Base-by-base conservation (phyloP, 352 stramenopile species). In the Phytophthora pini region DNA sequence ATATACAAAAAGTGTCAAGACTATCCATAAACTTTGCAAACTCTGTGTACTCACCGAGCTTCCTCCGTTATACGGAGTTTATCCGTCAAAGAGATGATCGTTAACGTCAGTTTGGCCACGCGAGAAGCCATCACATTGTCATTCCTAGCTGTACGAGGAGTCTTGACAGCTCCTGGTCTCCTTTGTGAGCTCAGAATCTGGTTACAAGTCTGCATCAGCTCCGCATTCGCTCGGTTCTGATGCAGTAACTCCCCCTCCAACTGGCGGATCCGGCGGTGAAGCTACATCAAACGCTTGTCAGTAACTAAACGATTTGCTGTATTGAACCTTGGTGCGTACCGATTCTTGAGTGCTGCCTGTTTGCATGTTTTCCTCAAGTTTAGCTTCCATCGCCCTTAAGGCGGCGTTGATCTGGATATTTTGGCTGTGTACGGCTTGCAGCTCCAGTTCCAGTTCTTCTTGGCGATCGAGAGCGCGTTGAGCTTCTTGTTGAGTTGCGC, bases 321-420 rank as follows among this genome's bases (percentile, higher is more conserved):
- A 24, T 10, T 8, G 7, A 46, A 26, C 2, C 4, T 9, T 17
- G 4, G 11, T 31, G 52, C 20, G 8, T 43, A 63, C 60, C 51
- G 41, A 50, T 39, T 70, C 52, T 20, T 46, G 27, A 70, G 48
- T 70, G 15, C 15, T 43, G 1, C 51, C 36, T 2, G 55, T 27
- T 17, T 77, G 65, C 3, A 61, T 34, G 20, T 44, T 77, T 11
- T 58, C 65, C 56, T 89, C 78, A 11, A 87, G 40, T 45, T 64
- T 79, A 4, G 70, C 78, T 43, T 87, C 76, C 70, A 87, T 76
- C 7, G 74, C 70, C 38, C 72, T 79, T 61, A 87, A 71, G 1
- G 62, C 56, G 4, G 63, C 80, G 12, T 67, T 84, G 46, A 78
- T 72, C 41, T 60, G 64, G 32, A 88, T 88, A n/a, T 85, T 26